These are phyloP conservation scores for Beauveria australis DNA, from an alignment of 2,329 filamentous ascomycete genomes.

Conservation along the genomic window DNA sequence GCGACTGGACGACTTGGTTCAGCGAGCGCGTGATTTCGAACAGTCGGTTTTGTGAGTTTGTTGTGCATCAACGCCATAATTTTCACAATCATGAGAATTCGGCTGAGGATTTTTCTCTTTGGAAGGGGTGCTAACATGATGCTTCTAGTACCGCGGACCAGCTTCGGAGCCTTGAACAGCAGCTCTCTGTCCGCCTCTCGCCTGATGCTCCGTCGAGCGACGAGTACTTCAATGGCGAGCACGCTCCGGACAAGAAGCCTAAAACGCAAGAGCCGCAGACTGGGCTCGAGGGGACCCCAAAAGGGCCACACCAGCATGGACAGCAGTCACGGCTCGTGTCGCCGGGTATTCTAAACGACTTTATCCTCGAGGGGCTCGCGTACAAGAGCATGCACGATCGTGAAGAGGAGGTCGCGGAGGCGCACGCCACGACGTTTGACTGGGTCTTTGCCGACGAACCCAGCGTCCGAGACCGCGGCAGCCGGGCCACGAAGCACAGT, in stretches of 20 bases:
- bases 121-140: neutral
- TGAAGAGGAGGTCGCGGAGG: constrained; percentile 23
- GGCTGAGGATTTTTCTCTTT: neutral
- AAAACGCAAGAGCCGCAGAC: neutral
- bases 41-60: neutral
- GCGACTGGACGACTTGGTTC: neutral
- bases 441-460: constrained; percentile 25
- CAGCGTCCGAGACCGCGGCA: neutral
- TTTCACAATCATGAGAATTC: neutral
- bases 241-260: neutral
- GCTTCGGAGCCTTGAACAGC: neutral
- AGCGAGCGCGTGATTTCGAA: neutral
- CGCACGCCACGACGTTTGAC: constrained; percentile 25
- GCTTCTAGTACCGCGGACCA: neutral
- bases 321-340: constrained; percentile 12
- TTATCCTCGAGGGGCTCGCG: constrained; percentile 23
- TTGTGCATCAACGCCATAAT: neutral
- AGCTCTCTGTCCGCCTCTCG: neutral
- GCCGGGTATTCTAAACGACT: constrained; percentile 20
- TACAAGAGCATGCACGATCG: constrained; percentile 25
- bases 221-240: constrained; percentile 3
- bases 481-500: constrained; percentile 7
- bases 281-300: neutral
- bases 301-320: neutral
- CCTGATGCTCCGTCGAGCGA: neutral